These are phyloP conservation scores for Hortiboletus flavorubellus DNA, from an alignment of 768 basidiomycete genomes.

Conservation along the genomic window DNA sequence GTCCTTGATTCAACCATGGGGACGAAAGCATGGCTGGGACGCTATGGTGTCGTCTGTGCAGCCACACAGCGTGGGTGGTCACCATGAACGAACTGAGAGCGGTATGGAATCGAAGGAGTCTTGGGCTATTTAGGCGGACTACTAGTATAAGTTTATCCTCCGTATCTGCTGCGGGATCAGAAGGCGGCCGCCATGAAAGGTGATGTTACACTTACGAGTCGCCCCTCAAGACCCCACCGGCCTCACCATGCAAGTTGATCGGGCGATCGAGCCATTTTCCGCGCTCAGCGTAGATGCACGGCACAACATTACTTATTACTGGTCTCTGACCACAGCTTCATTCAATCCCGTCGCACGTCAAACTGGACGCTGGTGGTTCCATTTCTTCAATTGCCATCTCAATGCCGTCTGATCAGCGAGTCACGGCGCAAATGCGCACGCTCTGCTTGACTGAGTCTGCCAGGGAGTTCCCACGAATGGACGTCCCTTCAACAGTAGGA, in stretches of 20 bases:
- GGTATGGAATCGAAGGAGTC: slow-evolving; percentile 77
- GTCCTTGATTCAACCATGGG: slow-evolving; percentile 56
- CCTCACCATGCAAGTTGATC: no score
- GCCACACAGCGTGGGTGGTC: slow-evolving; percentile 66
- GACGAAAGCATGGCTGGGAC: slow-evolving; percentile 62
- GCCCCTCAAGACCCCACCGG: no score
- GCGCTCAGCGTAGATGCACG: no score
- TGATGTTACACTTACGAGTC: no score
- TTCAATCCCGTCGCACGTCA: background rate
- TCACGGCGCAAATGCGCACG: background rate
- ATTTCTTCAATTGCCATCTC: background rate
- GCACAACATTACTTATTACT: background rate
- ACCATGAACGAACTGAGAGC: slow-evolving; percentile 45
- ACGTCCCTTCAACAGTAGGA: background rate
- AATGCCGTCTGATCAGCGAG: background rate
- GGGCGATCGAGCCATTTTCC: no score
- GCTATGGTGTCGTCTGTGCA: slow-evolving; percentile 80
- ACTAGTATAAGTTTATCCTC: slow-evolving; percentile 40
- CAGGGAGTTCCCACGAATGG: background rate
- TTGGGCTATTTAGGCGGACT: slow-evolving; percentile 63
- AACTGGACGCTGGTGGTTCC: background rate
- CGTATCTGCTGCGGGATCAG: slow-evolving; percentile 10
- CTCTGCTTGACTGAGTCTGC: background rate
- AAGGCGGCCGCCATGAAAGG: slow-evolving; percentile 58
- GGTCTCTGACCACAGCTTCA: background rate